These are phyloP conservation scores for Vigna unguiculata DNA, from an alignment of 306 rosid genomes.

Conservation along the genomic window DNA sequence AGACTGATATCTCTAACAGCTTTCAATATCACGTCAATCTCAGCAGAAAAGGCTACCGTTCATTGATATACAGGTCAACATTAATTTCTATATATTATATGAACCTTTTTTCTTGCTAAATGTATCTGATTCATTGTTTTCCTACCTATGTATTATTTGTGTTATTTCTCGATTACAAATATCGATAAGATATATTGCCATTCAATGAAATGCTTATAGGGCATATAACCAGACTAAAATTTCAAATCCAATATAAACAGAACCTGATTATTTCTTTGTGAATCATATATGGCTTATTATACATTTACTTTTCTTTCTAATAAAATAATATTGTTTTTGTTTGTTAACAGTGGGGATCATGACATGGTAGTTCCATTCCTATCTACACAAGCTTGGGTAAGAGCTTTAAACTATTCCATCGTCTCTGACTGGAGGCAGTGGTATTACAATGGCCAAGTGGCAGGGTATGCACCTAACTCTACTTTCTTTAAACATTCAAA, in stretches of 20 bases:
- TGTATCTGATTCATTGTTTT: neutral
- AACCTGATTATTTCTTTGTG: too few species aligned
- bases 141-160: too few species aligned
- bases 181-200: too few species aligned
- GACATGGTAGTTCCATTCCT: slow-evolving; percentile 47
- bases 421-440: slow-evolving; percentile 62
- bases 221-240: too few species aligned
- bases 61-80: slow-evolving; percentile 57
- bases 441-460: slow-evolving; percentile 48
- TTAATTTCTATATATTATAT: neutral
- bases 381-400: slow-evolving; percentile 66
- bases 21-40: slow-evolving; percentile 49
- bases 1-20: neutral
- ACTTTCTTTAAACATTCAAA: too few species aligned
- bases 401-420: slow-evolving; percentile 55
- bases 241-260: too few species aligned
- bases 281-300: too few species aligned
- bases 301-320: too few species aligned
- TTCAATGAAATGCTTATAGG: too few species aligned
- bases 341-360: slow-evolving; percentile 59
- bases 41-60: slow-evolving; percentile 52
- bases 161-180: too few species aligned
- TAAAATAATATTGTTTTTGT: neutral
- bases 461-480: slow-evolving; percentile 42
- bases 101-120: neutral